These are phyloP conservation scores for Diaporthe helianthi DNA, from an alignment of 2,329 filamentous ascomycete genomes.

Conservation along the genomic window DNA sequence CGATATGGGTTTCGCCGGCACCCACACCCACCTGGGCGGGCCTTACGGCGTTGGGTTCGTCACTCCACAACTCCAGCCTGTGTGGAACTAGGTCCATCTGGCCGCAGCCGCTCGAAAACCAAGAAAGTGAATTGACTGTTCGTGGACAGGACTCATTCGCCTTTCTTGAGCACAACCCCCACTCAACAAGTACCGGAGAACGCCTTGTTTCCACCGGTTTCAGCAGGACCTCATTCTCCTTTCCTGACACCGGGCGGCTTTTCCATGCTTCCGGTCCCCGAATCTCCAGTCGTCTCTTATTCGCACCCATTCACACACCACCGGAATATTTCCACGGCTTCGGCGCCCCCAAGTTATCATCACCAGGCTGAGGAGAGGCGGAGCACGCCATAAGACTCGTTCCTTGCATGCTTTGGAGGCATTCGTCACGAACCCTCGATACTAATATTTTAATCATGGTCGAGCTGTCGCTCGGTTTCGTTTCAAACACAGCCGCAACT, in stretches of 20 bases:
- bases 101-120: conserved; percentile 47
- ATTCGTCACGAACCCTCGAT: conserved; percentile 27
- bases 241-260: conserved; percentile 53
- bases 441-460: conserved; percentile 40
- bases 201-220: conserved; percentile 47
- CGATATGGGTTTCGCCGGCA: conserved; percentile 48
- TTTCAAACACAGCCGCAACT: conserved; percentile 44
- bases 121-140: conserved; percentile 60
- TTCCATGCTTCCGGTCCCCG: conserved; percentile 53
- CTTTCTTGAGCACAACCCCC: conserved; percentile 50
- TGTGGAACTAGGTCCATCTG: conserved; percentile 63
- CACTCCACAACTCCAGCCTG: conserved; percentile 67
- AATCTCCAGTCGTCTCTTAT: conserved; percentile 50
- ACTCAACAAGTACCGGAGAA: conserved; percentile 54
- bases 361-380: conserved; percentile 47
- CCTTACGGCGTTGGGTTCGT: conserved; percentile 65
- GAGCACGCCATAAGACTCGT: conserved; percentile 35
- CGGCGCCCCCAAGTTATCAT: conserved; percentile 43
- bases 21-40: conserved; percentile 55
- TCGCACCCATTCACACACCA: conserved; percentile 43
- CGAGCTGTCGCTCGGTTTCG: conserved; percentile 39
- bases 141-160: conserved; percentile 55
- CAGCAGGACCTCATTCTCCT: conserved; percentile 50
- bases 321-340: conserved; percentile 48
- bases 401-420: conserved; percentile 37